Base-by-base conservation (phyloP, 805 yeast genomes). In the Ogataea corticis region DNA sequence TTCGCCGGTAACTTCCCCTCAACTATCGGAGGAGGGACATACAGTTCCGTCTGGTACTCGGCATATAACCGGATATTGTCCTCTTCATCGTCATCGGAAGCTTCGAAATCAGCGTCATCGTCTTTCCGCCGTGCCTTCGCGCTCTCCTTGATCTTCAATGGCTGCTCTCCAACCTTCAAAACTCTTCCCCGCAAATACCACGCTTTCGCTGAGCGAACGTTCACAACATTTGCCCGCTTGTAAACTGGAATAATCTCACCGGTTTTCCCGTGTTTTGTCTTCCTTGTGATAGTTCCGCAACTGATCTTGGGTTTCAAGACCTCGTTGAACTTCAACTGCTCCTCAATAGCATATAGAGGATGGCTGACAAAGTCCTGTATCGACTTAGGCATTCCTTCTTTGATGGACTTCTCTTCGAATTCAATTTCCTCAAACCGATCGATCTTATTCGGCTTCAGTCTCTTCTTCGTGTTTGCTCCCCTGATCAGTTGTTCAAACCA, bases 311-410 rank as follows among this genome's bases (percentile, higher is more conserved):
- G 88, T 42, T 75, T 73, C 4, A 92, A 63, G 4, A 90, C 73
- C 60, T 94, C 96, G 59, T 83, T 85, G 41, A 77, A 75, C 39
- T 76, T 75, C 28, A 94, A 61, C 52, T 90, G 95, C 3, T 80
- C 73, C 61, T 87, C 96, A 12, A 94, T 62, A 0, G 85, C 94
- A 63, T 84, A 94, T 12, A 82, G 65, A 0, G 99, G 99, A 64
- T 94, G 99, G 41, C 83, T 83, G 41, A 82, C 83, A 62, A 91
- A 87, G 54, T 90, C 97, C 41, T 82, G 84, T 19, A 89, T 68
- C 56, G 80, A 86, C 44, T 82, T 82, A 0, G 99, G 99, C 76
- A 92, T 83, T 0, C 96, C 96, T 59, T 94, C 98, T 23, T 75
- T 70, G 14, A 78, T 67, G 36, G 87, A 84, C 43, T 86, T 70